Conservation (phyloP, 352 stramenopile genomes). For the Phytophthora tentaculata region DNA sequence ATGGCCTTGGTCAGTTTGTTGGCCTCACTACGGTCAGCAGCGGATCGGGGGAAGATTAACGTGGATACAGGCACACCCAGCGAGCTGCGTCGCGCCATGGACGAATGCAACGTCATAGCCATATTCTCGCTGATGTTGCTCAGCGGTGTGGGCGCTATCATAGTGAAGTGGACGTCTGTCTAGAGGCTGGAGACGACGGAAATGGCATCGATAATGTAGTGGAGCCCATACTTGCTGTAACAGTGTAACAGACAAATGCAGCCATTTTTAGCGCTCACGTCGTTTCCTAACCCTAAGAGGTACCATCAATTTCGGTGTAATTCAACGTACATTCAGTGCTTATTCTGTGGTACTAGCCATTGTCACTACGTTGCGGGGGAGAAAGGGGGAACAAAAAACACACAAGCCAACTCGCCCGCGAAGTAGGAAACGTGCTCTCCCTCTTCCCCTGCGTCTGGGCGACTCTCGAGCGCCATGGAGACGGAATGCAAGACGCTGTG, state of each 20-base stretch:
- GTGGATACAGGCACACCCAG: constrained; percentile 68
- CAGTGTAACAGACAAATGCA: constrained; percentile 9
- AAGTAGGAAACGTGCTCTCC: constrained; percentile 10
- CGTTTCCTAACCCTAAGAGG: constrained; percentile 21
- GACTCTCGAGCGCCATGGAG: constrained; percentile 28
- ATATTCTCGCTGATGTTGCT: constrained; percentile 17
- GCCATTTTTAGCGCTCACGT: constrained; percentile 30
- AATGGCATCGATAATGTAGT: neutral
- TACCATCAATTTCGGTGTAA: constrained; percentile 14
- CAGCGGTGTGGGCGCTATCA: constrained; percentile 31
- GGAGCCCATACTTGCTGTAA: constrained; percentile 1
- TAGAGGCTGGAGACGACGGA: neutral
- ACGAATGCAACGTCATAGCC: constrained; percentile 20
- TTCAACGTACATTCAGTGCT: constrained; percentile 13
- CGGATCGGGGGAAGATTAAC: constrained; percentile 78
- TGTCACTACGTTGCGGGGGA: constrained; percentile 35
- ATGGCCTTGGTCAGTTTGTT: constrained; percentile 66
- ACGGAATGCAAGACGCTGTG: constrained; percentile 87
- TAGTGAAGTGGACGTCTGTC: constrained; percentile 1
- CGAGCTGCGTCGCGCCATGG: constrained; percentile 55
- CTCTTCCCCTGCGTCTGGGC: neutral
- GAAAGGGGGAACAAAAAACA: constrained; percentile 26
- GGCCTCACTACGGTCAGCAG: constrained; percentile 68
- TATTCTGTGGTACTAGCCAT: constrained; percentile 10
- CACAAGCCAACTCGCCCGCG: constrained; percentile 26